phyloP scores from a whole-genome alignment of 1,139 yeast genomes.

The Blastobotrys elegans region DNA sequence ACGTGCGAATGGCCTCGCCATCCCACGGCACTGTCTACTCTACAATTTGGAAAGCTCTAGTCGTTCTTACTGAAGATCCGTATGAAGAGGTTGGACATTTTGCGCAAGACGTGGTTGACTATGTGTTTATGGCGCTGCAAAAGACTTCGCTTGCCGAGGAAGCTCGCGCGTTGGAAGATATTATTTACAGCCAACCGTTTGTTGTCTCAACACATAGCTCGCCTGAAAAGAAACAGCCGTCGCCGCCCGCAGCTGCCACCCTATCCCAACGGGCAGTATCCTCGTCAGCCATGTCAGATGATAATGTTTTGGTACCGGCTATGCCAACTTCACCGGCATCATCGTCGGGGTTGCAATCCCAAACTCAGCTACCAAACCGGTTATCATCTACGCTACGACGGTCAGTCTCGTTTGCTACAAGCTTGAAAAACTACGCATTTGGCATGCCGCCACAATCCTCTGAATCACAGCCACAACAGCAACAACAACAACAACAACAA shows the following conservation, averaged over 20 bases:
- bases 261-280: conserved; percentile 1
- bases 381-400: conserved; percentile 29
- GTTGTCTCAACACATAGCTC: no score
- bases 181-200: background rate
- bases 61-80: conserved; percentile 84
- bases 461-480: background rate
- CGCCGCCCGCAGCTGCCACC: background rate
- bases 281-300: background rate
- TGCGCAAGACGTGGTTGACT: conserved; percentile 74
- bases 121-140: conserved; percentile 59
- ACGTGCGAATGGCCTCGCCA: conserved; percentile 42
- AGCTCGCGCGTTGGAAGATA: conserved; percentile 16
- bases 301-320: background rate
- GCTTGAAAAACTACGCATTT: conserved; percentile 32
- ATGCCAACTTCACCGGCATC: background rate
- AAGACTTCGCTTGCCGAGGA: conserved; percentile 49
- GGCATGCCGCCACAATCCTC: conserved; percentile 20
- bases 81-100: conserved; percentile 71
- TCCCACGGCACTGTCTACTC: conserved; percentile 86
- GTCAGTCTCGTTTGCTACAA: conserved; percentile 37
- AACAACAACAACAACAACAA: background rate
- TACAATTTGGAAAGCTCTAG: conserved; percentile 80
- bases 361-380: conserved; percentile 8
- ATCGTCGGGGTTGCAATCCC: no score
- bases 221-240: background rate